Conservation (phyloP, 306 rosid species). For the Cyclanthera cordifolia region DNA sequence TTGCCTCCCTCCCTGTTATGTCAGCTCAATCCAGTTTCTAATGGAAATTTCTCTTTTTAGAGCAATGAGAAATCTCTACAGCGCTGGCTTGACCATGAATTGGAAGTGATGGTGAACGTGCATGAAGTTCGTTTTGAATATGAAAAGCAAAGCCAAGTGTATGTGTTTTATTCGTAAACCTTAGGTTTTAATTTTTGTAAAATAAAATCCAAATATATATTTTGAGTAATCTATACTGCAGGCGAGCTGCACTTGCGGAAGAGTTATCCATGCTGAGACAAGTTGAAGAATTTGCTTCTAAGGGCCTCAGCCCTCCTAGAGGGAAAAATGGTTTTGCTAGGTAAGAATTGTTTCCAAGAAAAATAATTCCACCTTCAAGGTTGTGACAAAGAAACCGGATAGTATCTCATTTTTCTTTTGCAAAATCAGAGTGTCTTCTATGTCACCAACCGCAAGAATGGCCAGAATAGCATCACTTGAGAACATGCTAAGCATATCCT, state of each 20-base stretch:
- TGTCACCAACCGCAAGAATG: constrained; percentile 97
- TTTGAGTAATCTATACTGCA: constrained; percentile 27
- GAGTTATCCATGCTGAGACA: constrained; percentile 90
- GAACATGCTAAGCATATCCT: constrained; percentile 83
- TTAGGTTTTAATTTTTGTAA: constrained; percentile 8
- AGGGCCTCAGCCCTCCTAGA: constrained; percentile 92
- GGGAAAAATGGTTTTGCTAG: constrained; percentile 88
- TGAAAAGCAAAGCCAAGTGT: constrained; percentile 99
- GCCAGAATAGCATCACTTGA: constrained; percentile 88
- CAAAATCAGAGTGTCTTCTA: constrained; percentile 67
- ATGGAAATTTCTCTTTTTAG: constrained; percentile 34
- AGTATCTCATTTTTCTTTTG: constrained; percentile 13
- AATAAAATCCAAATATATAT: constrained; percentile 12
- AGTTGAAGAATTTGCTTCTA: constrained; percentile 76
- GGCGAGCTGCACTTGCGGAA: constrained; percentile 97
- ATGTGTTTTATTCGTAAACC: constrained; percentile 22
- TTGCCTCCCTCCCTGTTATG: constrained; percentile 10
- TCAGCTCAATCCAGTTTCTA: constrained; percentile 19
- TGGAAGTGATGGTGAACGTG: constrained; percentile 96
- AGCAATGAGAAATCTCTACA: constrained; percentile 86
- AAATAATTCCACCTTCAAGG: constrained; percentile 16
- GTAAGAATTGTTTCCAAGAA: constrained; percentile 23
- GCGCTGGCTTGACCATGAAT: constrained; percentile 96
- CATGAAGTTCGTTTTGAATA: constrained; percentile 98
- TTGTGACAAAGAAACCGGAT: constrained; percentile 12